Percentiles rank a stretch among this genome's conserved stretches.
Evolutionary conservation across 108 stramenopile genomes (phyloP).

Genomic region (Cyclotella choctawhatcheeana): DNA sequence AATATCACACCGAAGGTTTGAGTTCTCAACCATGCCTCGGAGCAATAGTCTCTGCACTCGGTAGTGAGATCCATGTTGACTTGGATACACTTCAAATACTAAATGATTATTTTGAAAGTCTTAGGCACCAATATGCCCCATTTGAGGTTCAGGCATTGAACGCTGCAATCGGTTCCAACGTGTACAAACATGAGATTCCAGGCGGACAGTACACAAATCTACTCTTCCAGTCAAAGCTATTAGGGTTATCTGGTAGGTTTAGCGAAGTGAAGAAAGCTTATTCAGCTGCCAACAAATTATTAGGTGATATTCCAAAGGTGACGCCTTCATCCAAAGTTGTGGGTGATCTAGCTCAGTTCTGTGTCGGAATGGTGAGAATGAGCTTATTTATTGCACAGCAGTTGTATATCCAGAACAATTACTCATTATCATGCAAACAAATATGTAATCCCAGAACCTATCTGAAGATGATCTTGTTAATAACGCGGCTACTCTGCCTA

Average conservation of each 20-base stretch:
- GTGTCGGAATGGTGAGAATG: slow-evolving; percentile 70
- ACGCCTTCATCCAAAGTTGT: slow-evolving; percentile 91
- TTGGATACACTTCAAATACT: slow-evolving; percentile 53
- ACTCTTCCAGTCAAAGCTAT: slow-evolving; percentile 81
- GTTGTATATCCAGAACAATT: too few relatives aligned
- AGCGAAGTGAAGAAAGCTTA: slow-evolving; percentile 79
- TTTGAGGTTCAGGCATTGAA: slow-evolving; percentile 78
- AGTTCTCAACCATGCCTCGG: slow-evolving; percentile 83
- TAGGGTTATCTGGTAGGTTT: slow-evolving; percentile 77
- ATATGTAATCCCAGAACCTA: too few relatives aligned
- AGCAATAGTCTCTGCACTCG: slow-evolving; percentile 70
- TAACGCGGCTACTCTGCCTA: slow-evolving; percentile 65
- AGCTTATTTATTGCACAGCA: too few relatives aligned
- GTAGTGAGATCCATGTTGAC: slow-evolving; percentile 63
- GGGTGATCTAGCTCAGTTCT: slow-evolving; percentile 89
- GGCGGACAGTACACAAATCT: slow-evolving; percentile 92
- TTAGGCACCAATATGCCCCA: slow-evolving; percentile 73
- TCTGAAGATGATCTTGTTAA: slow-evolving; percentile 62
- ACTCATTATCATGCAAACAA: too few relatives aligned
- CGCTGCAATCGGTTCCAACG: slow-evolving; percentile 59
- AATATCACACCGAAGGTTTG: too few relatives aligned
- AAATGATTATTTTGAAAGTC: slow-evolving; percentile 80
- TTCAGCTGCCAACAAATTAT: slow-evolving; percentile 73
- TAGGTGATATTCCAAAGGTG: slow-evolving; percentile 91
- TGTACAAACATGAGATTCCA: slow-evolving; percentile 59